phyloP scores from a whole-genome alignment of 805 yeast species.

The Hanseniaspora lindneri region DNA sequence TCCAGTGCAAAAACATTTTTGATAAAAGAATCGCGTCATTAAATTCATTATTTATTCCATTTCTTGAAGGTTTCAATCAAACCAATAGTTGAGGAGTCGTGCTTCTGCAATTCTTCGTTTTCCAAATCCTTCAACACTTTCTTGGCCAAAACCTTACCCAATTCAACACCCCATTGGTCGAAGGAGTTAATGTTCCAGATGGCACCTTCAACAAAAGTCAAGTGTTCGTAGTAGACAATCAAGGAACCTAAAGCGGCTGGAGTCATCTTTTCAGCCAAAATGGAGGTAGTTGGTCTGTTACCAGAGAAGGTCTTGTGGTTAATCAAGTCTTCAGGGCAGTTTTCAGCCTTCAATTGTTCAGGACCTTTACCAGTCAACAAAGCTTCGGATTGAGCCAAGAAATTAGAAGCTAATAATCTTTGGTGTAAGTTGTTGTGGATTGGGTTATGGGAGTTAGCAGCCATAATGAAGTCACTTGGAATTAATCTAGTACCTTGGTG shows the following conservation, averaged over 20 bases:
- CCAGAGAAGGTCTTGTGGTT: conserved; percentile 97
- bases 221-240: conserved; percentile 95
- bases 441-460: conserved; percentile 97
- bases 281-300: conserved; percentile 97
- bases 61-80: conserved; percentile 90
- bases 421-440: conserved; percentile 89
- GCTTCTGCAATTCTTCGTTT: conserved; percentile 46
- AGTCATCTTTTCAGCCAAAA: conserved; percentile 87
- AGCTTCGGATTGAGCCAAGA: conserved; percentile 97
- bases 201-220: conserved; percentile 97
- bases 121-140: conserved; percentile 83
- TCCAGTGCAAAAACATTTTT: not conserved
- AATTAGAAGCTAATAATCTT: conserved; percentile 96
- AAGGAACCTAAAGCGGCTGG: conserved; percentile 93
- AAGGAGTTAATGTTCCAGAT: conserved; percentile 98
- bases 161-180: conserved; percentile 99
- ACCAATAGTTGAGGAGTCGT: conserved; percentile 84
- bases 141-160: conserved; percentile 96
- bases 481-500: conserved; percentile 98
- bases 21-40: conserved; percentile 17
- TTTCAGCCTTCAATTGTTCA: conserved; percentile 74
- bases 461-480: conserved; percentile 92
- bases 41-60: conserved; percentile 38
- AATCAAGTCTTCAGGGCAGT: conserved; percentile 70
- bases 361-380: conserved; percentile 90